These are phyloP conservation scores for Citrus unshiu DNA, from an alignment of 345 rosid species.

Conservation along the genomic window DNA sequence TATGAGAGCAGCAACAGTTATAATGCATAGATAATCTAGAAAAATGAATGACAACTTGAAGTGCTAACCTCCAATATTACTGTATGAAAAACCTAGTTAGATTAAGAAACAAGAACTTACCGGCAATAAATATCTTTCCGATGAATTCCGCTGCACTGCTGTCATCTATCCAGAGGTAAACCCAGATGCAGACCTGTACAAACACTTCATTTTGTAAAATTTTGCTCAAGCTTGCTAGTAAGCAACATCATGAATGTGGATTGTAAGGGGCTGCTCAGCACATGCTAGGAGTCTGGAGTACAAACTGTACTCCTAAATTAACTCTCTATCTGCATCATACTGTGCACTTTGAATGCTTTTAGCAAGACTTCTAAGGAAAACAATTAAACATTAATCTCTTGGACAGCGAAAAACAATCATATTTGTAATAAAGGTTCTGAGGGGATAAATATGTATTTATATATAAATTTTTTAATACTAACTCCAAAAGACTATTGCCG, in stretches of 20 bases:
- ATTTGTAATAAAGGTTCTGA: not conserved
- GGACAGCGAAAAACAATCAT: not conserved
- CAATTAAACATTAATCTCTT: not conserved
- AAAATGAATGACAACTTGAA: not conserved
- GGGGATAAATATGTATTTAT: not conserved
- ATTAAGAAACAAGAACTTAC: slow-evolving; percentile 27
- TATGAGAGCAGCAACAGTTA: not conserved
- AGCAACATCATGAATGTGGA: not conserved
- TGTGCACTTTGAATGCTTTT: not conserved
- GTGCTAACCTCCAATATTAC: not conserved
- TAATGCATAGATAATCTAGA: not conserved
- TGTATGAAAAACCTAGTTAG: slow-evolving; percentile 5
- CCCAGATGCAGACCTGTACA: slow-evolving; percentile 82
- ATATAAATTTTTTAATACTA: too few relatives aligned
- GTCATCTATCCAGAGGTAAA: slow-evolving; percentile 75
- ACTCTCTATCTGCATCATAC: not conserved
- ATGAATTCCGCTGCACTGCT: slow-evolving; percentile 64
- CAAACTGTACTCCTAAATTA: not conserved
- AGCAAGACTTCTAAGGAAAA: not conserved
- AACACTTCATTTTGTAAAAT: slow-evolving; percentile 17
- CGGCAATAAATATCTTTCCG: slow-evolving; percentile 89
- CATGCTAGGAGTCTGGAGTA: not conserved
- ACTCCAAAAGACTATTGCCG: not conserved
- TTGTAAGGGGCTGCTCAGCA: not conserved
- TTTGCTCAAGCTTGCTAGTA: not conserved